Evolutionary conservation across 345 rosid genomes (phyloP).

Genomic region (Camelina laxa): DNA sequence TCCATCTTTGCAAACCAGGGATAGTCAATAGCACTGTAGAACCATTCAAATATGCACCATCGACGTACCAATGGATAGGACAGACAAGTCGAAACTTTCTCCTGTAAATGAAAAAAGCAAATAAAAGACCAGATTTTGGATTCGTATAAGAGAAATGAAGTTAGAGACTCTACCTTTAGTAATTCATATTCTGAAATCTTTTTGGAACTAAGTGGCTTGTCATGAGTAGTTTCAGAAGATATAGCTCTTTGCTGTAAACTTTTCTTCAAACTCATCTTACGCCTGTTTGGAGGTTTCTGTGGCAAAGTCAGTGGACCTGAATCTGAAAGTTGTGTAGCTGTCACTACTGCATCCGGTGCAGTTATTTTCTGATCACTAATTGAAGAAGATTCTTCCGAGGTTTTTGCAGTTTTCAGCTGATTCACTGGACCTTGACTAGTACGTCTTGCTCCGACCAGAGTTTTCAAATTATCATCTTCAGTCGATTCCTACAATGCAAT

Average conservation of each 20-base stretch:
- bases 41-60: constrained; percentile 95
- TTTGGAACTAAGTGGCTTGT: constrained; percentile 44
- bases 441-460: constrained; percentile 46
- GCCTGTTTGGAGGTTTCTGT: constrained; percentile 59
- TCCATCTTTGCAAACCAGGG: constrained; percentile 98
- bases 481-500: constrained; percentile 49
- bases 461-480: constrained; percentile 48
- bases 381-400: constrained; percentile 48
- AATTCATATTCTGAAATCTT: constrained; percentile 44
- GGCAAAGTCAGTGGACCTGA: constrained; percentile 47
- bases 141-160: constrained; percentile 23
- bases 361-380: constrained; percentile 50
- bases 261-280: constrained; percentile 63
- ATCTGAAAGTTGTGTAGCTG: constrained; percentile 54
- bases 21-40: constrained; percentile 92
- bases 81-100: constrained; percentile 68
- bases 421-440: constrained; percentile 50
- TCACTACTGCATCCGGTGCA: constrained; percentile 41
- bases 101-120: constrained; percentile 52
- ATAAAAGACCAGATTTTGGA: constrained; percentile 28
- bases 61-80: constrained; percentile 65
- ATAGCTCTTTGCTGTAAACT: constrained; percentile 49
- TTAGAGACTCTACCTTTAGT: constrained; percentile 54
- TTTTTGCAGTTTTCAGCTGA: constrained; percentile 52
- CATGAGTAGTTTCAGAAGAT: constrained; percentile 49